These are phyloP conservation scores for Aspergillus fijiensis DNA, from an alignment of 2,329 filamentous ascomycete genomes.

Conservation along the genomic window DNA sequence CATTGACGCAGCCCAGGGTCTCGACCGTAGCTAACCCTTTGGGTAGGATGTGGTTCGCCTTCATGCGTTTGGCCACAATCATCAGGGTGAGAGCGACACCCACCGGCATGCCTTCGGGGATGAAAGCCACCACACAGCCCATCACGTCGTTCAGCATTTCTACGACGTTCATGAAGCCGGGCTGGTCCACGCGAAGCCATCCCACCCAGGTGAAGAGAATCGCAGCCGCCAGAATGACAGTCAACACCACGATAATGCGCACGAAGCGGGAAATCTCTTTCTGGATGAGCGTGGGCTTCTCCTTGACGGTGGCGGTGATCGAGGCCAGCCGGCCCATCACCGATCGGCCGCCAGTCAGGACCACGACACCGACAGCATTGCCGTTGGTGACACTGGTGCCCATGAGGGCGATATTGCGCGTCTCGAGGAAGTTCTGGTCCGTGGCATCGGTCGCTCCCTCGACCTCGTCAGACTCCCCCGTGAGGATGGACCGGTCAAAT, in stretches of 20 bases:
- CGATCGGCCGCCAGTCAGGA: conserved; percentile 69
- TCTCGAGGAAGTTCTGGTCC: conserved; percentile 75
- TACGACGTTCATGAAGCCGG: conserved; percentile 69
- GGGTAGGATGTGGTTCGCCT: conserved; percentile 72
- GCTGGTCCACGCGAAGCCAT: conserved; percentile 66
- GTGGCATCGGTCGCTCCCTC: conserved; percentile 63
- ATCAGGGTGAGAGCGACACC: conserved; percentile 70
- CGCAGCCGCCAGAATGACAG: conserved; percentile 59
- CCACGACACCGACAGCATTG: conserved; percentile 65
- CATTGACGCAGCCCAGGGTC: conserved; percentile 70
- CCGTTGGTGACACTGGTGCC: conserved; percentile 75
- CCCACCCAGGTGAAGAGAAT: conserved; percentile 59
- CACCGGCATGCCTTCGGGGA: conserved; percentile 73
- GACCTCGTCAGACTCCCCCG: conserved; percentile 68
- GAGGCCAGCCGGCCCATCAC: conserved; percentile 76
- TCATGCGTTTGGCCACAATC: conserved; percentile 75
- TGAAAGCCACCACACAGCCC: conserved; percentile 71
- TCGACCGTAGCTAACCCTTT: conserved; percentile 79
- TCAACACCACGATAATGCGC: conserved; percentile 66
- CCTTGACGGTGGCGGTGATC: conserved; percentile 69
- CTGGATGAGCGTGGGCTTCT: conserved; percentile 67
- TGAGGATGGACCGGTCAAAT: conserved; percentile 73
- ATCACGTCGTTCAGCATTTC: conserved; percentile 72
- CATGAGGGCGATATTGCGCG: conserved; percentile 72
- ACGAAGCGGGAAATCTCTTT: conserved; percentile 73